Evolutionary conservation across 202 grass and related monocot genomes (phyloP), one percentile per base, ranked within the genome.

Genomic region (Bolboschoenoplectus hybrid): DNA sequence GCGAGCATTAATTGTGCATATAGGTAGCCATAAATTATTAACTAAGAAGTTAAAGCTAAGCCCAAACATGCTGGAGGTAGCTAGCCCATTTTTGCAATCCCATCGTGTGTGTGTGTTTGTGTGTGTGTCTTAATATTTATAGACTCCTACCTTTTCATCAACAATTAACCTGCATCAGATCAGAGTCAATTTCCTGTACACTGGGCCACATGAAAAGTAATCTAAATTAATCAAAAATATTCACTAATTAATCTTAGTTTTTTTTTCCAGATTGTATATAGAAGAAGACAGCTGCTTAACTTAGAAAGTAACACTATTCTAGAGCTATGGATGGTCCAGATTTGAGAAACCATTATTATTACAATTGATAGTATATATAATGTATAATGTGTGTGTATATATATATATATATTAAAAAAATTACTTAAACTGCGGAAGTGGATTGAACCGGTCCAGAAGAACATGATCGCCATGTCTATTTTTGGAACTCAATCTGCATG

Each of bases 31-130:
- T 75, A 52, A 75, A 75, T 12, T 52, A 52, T n/a, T 74, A 74
- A 35, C 2, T 51, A 74, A 20, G 46, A 51, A 49, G 8, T 13
- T 74, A 74, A 52, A 7, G 72, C 72, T 7, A 76, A 35, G 50
- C 74, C 32, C 6, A 77, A 77, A 51, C 32, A 77, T 55, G 2
- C 13, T 53, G 50, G 32, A 77, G 56, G 26, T 76, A 76, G 49
- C 26, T 76, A 76, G 49, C 26, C 1, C 6, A 77, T 77, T 38
- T 77, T 56, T 77, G 26, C 32, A 0, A 36, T 56, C 49, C 0
- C 49, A 55, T n/a, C n/a, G n/a, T n/a, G n/a, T n/a, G n/a, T n/a
- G n/a, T n/a, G n/a, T n/a, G n/a, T n/a, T n/a, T n/a, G n/a, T n/a
- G n/a, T n/a, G n/a, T n/a, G n/a, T n/a, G n/a, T n/a, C n/a, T n/a